phyloP scores from a whole-genome alignment of 805 yeast genomes.

The Kurtzmaniella cleridarum region DNA sequence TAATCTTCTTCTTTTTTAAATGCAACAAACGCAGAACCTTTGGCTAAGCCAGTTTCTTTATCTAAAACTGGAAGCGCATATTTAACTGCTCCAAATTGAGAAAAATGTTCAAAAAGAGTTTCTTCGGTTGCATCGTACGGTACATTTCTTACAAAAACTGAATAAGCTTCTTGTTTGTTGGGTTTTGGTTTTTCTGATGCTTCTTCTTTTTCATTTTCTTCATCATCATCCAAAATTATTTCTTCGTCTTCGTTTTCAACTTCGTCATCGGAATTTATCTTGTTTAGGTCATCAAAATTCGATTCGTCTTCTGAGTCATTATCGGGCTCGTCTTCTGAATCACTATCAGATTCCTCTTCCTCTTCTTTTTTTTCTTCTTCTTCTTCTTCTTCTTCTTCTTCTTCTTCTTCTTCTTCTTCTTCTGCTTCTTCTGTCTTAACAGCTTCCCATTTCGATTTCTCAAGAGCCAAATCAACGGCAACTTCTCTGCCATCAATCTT shows the following conservation, averaged over 20 bases:
- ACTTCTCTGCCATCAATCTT: constrained; percentile 87
- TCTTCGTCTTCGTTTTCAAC: constrained; percentile 22
- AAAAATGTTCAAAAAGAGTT: constrained; percentile 69
- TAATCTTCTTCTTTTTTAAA: constrained; percentile 60
- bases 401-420: constrained; percentile 36
- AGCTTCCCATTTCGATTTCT: constrained; percentile 77
- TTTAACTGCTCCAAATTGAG: constrained; percentile 77
- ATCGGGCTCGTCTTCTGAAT: constrained; percentile 22
- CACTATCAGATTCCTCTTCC: constrained; percentile 30
- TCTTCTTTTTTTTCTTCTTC: constrained; percentile 37
- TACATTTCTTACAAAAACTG: constrained; percentile 84
- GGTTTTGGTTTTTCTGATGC: constrained; percentile 28
- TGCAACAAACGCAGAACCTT: constrained; percentile 94
- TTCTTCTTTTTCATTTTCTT: constrained; percentile 23
- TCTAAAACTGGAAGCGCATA: constrained; percentile 94
- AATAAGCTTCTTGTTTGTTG: constrained; percentile 63
- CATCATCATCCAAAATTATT: constrained; percentile 26
- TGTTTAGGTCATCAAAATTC: constrained; percentile 26
- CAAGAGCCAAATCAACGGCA: constrained; percentile 90
- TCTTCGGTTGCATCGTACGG: constrained; percentile 93
- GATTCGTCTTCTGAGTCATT: constrained; percentile 23
- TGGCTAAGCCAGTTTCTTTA: constrained; percentile 76
- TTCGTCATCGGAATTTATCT: constrained; percentile 29
- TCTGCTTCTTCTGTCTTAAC: constrained; percentile 34
- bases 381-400: constrained; percentile 31